Base-by-base conservation (phyloP, 306 rosid genomes). In the Casuarina equisetifolia region DNA sequence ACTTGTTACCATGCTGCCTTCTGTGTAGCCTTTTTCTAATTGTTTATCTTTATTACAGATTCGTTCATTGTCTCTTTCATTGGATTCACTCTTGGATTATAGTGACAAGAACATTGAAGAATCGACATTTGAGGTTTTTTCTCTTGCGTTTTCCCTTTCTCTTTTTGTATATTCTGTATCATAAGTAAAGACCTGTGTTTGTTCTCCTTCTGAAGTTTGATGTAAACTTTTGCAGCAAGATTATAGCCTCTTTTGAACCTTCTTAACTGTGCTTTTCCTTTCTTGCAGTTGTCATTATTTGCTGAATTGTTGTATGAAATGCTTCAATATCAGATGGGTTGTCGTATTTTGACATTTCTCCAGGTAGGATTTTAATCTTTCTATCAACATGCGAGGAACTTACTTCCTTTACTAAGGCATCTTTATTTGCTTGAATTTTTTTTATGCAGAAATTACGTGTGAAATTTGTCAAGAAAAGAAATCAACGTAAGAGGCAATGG, bases 321-420 rank as follows among this genome's bases (percentile, higher is more conserved):
- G 99, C 92, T 96, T 85, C 99, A 96, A 84, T 93, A 85, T 88
- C 97, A 90, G 88, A 91, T 96, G 98, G 99, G 99, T 64, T 76
- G 82, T 83, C 88, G 87, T 57, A 84, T 96, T 78, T 85, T 96
- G 74, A 70, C 91, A 78, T 92, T 96, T 87, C 91, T 96, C 68
- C 97, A 92, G 99, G 99, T 91, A 80, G 59, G 93, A 25, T 85
- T 70, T 25, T 46, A 74, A 51, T 43, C 35, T 10, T 20, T 48
- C 67, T 46, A 20, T 69, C 39, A 77, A 48, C 40, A 49, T 54
- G 69, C 77, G 39, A 59, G 35, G 72, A 77, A 64, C 43, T 85
- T 70, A 16, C 69, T 13, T 85, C 78, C 70, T 46, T 76, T 55
- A 4, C 32, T 38, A 46, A 78, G 55, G 63, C 63, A 5, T 73